Base-by-base conservation (phyloP, 2,329 filamentous ascomycete genomes). In the Hypomyces rosellus region DNA sequence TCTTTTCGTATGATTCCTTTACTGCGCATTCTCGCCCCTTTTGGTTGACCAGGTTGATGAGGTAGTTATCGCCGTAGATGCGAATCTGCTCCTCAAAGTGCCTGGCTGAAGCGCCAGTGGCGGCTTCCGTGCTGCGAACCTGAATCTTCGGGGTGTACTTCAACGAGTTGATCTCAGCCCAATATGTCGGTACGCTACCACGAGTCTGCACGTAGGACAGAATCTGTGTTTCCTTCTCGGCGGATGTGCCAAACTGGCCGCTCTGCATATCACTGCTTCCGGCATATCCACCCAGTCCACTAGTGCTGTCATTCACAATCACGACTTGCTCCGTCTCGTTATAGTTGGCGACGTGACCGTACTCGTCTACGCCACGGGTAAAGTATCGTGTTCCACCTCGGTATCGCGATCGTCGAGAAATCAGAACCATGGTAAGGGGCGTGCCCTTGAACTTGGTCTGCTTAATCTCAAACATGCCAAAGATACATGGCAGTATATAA, bases 321-420 rank as follows among this genome's bases (percentile, higher is more conserved):
- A 96, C 78, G 34, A 93, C 77, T 66, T 99, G 93, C 66, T 99
- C 93, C 0, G 93, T 97, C 75, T 99, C 93, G 65, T 99, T 99
- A 77, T 92, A 99, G 68, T 99, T 99, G 57, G 93, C 89, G n/a
- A 93, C 93, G 66, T 97, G 84, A 20, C 93, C 93, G 54, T 93
- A 78, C 57, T 96, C 91, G 64, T 99, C 92, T 43, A 97, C 82
- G 46, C 93, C 93, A 57, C 93, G 84, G 2, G 93, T 95, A 66
- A 99, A 93, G 71, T 96, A 97, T 64, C 95, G 79, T 14, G 93
- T 97, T 41, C 93, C 93, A 34, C 85, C 91, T 55, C 92, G 82
- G 68, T 93, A 85, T 58, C 95, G 81, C 18, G 91, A 96, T 60
- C 93, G 82, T 55, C 93, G 81, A 22, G 92, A 95, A 61, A 97